Conservation (phyloP, 139 green algal genomes). For the Edaphochlamys debaryana region DNA sequence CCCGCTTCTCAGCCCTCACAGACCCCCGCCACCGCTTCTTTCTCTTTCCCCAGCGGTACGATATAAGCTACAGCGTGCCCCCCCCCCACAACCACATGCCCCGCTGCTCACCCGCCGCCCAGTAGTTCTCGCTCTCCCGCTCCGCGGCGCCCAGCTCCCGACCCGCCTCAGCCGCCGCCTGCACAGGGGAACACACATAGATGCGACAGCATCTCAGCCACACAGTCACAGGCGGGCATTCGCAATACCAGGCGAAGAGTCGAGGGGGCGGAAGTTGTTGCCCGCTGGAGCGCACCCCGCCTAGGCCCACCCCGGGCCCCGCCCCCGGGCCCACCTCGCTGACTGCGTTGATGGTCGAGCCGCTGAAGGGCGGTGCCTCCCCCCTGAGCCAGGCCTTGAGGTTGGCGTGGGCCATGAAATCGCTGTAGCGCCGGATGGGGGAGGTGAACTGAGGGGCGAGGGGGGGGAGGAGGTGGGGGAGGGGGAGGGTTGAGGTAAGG, state of each 20-base stretch:
- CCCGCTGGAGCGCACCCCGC: no score
- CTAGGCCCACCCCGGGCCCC: no score
- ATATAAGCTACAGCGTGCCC: neutral
- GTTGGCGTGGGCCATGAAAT: slow-evolving; percentile 87
- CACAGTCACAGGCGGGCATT: no score
- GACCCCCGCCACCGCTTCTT: neutral
- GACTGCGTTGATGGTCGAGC: slow-evolving; percentile 44
- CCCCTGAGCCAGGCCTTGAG: slow-evolving; percentile 65
- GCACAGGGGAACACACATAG: no score
- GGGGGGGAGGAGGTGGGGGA: neutral
- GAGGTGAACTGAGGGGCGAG: slow-evolving; percentile 9
- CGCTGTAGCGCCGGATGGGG: slow-evolving; percentile 58
- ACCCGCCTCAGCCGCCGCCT: neutral
- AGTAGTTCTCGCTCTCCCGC: slow-evolving; percentile 64
- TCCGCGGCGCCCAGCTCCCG: slow-evolving; percentile 59
- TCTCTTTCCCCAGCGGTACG: neutral
- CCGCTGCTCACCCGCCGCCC: slow-evolving; percentile 58
- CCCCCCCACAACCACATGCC: no score
- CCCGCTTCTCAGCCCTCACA: no score
- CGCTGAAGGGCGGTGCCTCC: slow-evolving; percentile 48
- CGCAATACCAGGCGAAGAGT: no score
- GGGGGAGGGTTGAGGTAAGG: no score
- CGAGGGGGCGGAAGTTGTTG: no score
- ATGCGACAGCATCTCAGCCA: no score
- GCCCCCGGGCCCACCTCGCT: no score